Conservation (phyloP, 768 basidiomycete species). For the Pholiota conissans region DNA sequence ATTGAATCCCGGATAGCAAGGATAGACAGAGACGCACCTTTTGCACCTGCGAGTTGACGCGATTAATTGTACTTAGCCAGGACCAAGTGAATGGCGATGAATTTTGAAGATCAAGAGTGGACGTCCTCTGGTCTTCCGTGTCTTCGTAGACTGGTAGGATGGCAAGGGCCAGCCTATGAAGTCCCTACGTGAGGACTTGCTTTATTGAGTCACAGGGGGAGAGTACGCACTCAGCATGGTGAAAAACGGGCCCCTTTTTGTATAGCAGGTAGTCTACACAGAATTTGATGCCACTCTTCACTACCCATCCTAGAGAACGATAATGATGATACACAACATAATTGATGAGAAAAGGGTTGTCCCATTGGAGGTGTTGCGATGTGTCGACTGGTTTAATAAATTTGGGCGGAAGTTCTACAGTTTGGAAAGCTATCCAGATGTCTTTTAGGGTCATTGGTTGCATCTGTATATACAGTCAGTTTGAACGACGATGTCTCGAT, state of each 20-base stretch:
- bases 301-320: slow-evolving; percentile 94
- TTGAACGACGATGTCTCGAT: neutral
- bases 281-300: slow-evolving; percentile 95
- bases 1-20: neutral
- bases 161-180: slow-evolving; percentile 81
- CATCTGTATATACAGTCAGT: slow-evolving; percentile 35
- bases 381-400: slow-evolving; percentile 26
- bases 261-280: slow-evolving; percentile 95
- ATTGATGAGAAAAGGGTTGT: slow-evolving; percentile 90
- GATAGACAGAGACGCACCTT: slow-evolving; percentile 55
- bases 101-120: slow-evolving; percentile 66
- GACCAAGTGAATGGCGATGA: slow-evolving; percentile 82
- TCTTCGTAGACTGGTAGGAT: slow-evolving; percentile 91
- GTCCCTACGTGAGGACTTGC: neutral
- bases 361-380: slow-evolving; percentile 49
- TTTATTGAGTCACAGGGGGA: neutral
- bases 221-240: slow-evolving; percentile 85
- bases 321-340: slow-evolving; percentile 95
- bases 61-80: slow-evolving; percentile 95
- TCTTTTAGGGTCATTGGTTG: slow-evolving; percentile 53
- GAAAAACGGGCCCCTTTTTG: slow-evolving; percentile 91
- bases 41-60: slow-evolving; percentile 95
- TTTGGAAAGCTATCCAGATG: slow-evolving; percentile 68
- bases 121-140: slow-evolving; percentile 62
- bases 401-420: slow-evolving; percentile 45